phyloP scores from a whole-genome alignment of 2,329 filamentous ascomycete species.

The Coniochaeta sp. region DNA sequence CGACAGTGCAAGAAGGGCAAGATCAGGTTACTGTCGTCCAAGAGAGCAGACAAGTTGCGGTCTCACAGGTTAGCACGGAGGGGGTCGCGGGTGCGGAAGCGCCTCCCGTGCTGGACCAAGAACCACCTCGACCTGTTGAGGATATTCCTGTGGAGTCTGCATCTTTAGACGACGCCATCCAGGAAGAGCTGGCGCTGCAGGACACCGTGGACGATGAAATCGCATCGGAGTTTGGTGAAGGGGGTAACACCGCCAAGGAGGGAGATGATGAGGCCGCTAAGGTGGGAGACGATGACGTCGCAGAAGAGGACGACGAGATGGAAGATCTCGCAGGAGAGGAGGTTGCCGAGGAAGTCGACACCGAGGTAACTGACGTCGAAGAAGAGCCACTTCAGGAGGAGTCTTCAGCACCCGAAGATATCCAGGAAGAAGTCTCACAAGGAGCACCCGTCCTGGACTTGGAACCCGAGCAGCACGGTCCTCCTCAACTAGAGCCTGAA shows the following conservation, averaged over 20 bases:
- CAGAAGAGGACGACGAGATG: slow-evolving; percentile 2
- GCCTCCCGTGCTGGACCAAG: neutral
- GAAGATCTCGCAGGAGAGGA: slow-evolving; percentile 1
- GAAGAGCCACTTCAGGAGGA: neutral
- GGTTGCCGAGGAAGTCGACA: neutral
- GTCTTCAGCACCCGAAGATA: neutral
- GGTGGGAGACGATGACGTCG: neutral
- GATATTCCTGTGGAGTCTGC: neutral
- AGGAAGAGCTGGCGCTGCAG: neutral
- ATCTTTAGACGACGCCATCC: neutral
- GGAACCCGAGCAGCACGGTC: neutral
- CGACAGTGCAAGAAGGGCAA: neutral
- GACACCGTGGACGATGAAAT: neutral
- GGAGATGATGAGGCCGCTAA: neutral
- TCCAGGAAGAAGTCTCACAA: neutral
- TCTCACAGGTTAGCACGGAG: neutral
- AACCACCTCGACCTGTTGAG: neutral
- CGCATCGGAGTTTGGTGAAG: neutral
- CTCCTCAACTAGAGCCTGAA: neutral
- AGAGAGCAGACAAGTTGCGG: neutral
- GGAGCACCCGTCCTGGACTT: slow-evolving; percentile 1
- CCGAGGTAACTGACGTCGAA: neutral
- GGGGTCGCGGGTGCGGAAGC: neutral
- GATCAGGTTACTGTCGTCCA: neutral
- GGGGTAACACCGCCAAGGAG: neutral